Base-by-base conservation (phyloP, 2,329 filamentous ascomycete genomes). In the Byssoonygena ceratinophila region DNA sequence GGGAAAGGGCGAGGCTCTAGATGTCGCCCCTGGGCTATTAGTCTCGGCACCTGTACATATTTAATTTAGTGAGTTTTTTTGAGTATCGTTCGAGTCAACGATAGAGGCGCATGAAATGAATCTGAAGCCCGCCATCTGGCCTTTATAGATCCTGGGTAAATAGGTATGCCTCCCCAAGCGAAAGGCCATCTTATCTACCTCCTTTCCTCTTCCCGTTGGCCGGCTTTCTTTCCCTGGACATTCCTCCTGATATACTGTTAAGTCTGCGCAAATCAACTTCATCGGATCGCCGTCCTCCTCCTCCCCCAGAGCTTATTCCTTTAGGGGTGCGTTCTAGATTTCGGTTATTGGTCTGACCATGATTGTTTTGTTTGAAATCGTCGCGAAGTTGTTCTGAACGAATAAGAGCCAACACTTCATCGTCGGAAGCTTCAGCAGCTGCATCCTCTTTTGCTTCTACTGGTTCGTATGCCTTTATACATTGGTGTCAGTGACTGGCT, bases 1-100 rank as follows among this genome's bases (percentile, higher is more conserved):
- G 73, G 60, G 74, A 79, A 60, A 83, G 81, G 71, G 76, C 79
- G 25, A 82, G 76, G 66, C 64, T 83, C 51, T 82, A 62, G 68
- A 36, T n/a, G 41, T 51, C 4, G 25, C 18, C n/a, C 3, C 40
- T 16, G 46, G 5, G 8, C 31, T 20, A 40, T 2, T 40, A 20
- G 9, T 22, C 16, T 14, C 20, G 14, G 8, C 14, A 4, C 12
- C 14, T 53, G 46, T 53, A 49, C 37, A 53, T 53, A 53, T 36
- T 47, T 22, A 18, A 14, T 29, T 53, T n/a, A 25, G 34, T 23
- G 11, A 37, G 34, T 20, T 16, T 39, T 37, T 9, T 12, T n/a
- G n/a, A n/a, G 20, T 14, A 39, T 37, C 22, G 25, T 27, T 37
- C 31, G 27, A 22, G 18, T 11, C 16, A 14, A 12, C 11, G 18